Conservation (phyloP, 352 stramenopile species). For the Globisporangium rhizosaccharum region DNA sequence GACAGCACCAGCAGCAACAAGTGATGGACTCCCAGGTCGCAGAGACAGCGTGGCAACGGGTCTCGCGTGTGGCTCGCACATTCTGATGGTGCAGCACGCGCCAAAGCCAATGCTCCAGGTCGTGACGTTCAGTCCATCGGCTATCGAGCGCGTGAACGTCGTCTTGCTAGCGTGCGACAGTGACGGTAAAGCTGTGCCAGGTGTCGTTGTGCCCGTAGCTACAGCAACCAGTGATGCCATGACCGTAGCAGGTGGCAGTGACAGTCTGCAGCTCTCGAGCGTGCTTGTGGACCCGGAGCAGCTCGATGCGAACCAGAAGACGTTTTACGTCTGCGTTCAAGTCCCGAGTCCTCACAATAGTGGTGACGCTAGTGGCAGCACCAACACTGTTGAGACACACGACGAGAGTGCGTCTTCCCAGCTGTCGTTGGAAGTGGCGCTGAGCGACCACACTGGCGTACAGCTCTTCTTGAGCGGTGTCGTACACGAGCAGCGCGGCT, state of each 20-base stretch:
- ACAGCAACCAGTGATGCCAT: background rate
- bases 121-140: constrained; percentile 2
- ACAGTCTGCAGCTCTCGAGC: background rate
- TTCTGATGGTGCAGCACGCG: constrained; percentile 24
- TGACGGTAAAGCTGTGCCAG: background rate
- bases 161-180: background rate
- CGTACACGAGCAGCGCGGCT: background rate
- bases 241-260: too few relatives aligned
- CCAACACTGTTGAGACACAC: background rate
- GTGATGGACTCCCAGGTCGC: background rate
- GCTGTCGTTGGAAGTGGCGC: constrained; percentile 19
- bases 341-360: background rate
- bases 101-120: background rate
- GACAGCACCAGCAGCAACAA: background rate
- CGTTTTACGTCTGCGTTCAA: constrained; percentile 2
- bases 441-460: constrained; percentile 24
- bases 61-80: constrained; percentile 1
- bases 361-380: too few relatives aligned
- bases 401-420: background rate
- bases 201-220: background rate
- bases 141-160: background rate
- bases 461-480: constrained; percentile 34
- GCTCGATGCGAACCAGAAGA: background rate
- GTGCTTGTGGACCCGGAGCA: constrained; percentile 4
- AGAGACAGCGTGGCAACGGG: background rate